Evolutionary conservation across 495 filamentous ascomycete genomes (phyloP).

Genomic region (Coniosporium apollinis): DNA sequence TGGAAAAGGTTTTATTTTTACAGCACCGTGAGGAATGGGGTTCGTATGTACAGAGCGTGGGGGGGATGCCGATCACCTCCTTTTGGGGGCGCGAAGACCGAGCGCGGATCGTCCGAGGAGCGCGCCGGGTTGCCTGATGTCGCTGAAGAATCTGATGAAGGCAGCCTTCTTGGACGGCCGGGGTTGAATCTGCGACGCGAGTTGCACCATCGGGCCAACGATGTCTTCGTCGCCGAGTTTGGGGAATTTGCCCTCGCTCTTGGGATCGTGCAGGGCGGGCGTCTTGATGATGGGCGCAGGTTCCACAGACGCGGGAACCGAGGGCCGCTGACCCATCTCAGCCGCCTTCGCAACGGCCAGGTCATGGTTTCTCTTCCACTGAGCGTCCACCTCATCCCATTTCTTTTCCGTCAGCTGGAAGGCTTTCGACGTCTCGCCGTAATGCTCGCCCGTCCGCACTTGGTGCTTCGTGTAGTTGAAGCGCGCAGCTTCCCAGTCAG

Average conservation of each 20-base stretch:
- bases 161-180: conserved; percentile 21
- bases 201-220: conserved; percentile 76
- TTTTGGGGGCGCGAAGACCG: no score
- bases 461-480: conserved; percentile 72
- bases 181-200: conserved; percentile 21
- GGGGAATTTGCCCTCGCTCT: conserved; percentile 68
- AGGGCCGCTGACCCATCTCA: conserved; percentile 18
- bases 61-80: no score
- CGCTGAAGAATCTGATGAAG: conserved; percentile 26
- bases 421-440: conserved; percentile 66
- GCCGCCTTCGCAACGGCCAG: conserved; percentile 33
- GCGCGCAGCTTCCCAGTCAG: conserved; percentile 65
- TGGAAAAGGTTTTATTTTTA: no score
- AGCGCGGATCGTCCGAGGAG: no score
- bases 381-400: conserved; percentile 58
- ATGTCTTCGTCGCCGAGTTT: conserved; percentile 79
- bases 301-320: conserved; percentile 30
- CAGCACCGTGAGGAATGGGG: no score
- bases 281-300: conserved; percentile 38
- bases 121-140: no score
- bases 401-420: conserved; percentile 70
- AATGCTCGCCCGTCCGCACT: conserved; percentile 72
- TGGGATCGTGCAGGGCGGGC: conserved; percentile 41
- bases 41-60: no score
- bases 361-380: conserved; percentile 53